Evolutionary conservation across 2,329 filamentous ascomycete species (phyloP).

Genomic region (Aspergillus sojae): DNA sequence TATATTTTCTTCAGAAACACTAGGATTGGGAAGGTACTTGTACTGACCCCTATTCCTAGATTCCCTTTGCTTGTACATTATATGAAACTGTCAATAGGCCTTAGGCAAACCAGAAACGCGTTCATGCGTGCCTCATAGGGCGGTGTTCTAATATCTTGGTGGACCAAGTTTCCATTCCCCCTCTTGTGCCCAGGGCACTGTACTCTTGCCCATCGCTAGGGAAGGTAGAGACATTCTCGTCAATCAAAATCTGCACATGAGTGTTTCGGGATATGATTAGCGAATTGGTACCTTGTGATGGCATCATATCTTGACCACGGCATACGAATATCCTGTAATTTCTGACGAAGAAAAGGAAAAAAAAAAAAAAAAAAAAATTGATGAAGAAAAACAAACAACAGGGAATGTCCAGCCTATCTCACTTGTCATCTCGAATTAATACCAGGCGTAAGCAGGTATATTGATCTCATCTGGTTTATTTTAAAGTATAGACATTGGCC

Average conservation of each 20-base stretch:
- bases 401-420: accelerated
- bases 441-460: background rate
- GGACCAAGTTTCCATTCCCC: background rate
- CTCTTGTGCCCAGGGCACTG: background rate
- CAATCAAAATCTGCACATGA: background rate
- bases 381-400: accelerated
- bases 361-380: no score
- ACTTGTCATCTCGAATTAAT: background rate
- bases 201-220: background rate
- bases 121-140: background rate
- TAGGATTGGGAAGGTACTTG: background rate
- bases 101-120: accelerated
- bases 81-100: background rate
- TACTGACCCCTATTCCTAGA: accelerated
- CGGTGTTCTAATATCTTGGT: background rate
- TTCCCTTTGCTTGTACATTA: background rate
- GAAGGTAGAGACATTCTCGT: no score
- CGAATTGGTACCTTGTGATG: background rate
- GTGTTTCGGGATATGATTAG: background rate
- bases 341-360: background rate
- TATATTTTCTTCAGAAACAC: background rate
- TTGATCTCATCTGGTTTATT: background rate
- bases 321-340: no score
- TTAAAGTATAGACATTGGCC: background rate
- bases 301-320: background rate